Evolutionary conservation across 768 basidiomycete species (phyloP).

Genomic region (Mycena olivaceomarginata): DNA sequence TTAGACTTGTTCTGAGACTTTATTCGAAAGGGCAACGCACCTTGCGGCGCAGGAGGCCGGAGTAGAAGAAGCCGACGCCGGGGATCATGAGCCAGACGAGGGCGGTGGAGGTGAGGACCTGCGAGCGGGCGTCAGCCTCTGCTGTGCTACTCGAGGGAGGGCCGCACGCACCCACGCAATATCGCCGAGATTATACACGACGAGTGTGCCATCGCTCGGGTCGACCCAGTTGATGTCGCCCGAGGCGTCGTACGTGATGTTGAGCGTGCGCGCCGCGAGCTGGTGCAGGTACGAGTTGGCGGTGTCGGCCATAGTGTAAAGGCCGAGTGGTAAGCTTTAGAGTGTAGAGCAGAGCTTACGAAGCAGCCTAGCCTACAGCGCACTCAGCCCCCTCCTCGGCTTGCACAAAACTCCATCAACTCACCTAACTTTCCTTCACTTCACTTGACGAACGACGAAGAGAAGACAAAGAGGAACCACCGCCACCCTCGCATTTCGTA

Average conservation of each 20-base stretch:
- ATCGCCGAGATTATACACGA: conserved; percentile 65
- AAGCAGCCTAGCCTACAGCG: no score
- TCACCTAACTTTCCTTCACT: no score
- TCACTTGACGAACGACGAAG: no score
- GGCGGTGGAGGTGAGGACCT: conserved; percentile 82
- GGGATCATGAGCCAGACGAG: conserved; percentile 92
- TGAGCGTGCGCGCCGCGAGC: conserved; percentile 31
- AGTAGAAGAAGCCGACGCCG: conserved; percentile 92
- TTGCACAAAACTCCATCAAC: no score
- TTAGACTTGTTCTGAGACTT: no score
- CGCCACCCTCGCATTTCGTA: no score
- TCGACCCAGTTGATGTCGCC: conserved; percentile 44
- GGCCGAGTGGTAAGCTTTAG: no score
- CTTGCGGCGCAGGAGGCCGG: conserved; percentile 92
- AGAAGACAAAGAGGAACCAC: no score
- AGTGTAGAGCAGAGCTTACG: no score
- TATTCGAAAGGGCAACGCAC: no score
- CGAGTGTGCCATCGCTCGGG: conserved; percentile 5
- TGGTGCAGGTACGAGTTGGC: neutral
- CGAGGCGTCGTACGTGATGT: conserved; percentile 35
- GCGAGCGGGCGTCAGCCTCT: no score
- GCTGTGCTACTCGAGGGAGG: neutral
- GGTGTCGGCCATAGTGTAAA: neutral
- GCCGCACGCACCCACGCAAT: conserved; percentile 67
- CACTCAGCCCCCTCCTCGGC: no score